phyloP scores from a whole-genome alignment of 2,329 filamentous ascomycete species.

The Colletotrichum magnum region DNA sequence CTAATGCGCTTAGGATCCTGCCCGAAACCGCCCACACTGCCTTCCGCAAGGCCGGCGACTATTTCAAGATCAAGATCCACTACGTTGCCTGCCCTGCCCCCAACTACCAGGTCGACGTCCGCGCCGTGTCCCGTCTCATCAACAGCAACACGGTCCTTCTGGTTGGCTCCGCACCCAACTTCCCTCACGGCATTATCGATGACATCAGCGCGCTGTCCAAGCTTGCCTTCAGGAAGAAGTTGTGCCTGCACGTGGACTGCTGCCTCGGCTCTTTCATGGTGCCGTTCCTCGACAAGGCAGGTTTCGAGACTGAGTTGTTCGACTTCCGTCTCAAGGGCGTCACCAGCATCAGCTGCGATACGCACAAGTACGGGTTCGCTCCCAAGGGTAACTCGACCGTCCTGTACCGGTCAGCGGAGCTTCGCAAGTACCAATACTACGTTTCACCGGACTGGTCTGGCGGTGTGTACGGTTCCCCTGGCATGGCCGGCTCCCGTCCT shows the following conservation, averaged over 20 bases:
- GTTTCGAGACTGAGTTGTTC: constrained; percentile 89
- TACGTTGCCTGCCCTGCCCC: constrained; percentile 90
- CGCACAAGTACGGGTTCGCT: constrained; percentile 98
- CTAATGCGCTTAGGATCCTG: constrained; percentile 77
- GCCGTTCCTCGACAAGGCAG: constrained; percentile 92
- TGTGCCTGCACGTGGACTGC: constrained; percentile 97
- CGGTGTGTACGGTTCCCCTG: constrained; percentile 94
- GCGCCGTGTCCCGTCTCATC: constrained; percentile 84
- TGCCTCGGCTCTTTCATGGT: constrained; percentile 96
- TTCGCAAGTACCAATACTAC: constrained; percentile 95
- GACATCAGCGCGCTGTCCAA: constrained; percentile 89
- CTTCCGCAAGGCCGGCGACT: constrained; percentile 94
- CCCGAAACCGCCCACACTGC: constrained; percentile 96
- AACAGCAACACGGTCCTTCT: constrained; percentile 95
- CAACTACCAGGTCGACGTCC: constrained; percentile 85
- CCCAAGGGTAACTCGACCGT: constrained; percentile 97
- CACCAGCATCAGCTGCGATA: constrained; percentile 95
- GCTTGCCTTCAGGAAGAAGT: constrained; percentile 82
- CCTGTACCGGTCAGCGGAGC: constrained; percentile 84
- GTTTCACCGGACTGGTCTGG: constrained; percentile 95
- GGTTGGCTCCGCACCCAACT: constrained; percentile 96
- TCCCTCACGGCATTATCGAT: constrained; percentile 98
- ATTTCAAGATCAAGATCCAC: constrained; percentile 97
- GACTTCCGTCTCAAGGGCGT: constrained; percentile 96
- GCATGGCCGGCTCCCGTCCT: constrained; percentile 90